A percentile compares a stretch with the other conserved stretches of the same genome.
phyloP scores from a whole-genome alignment of 2,329 filamentous ascomycete species.

The Nemania sp. region DNA sequence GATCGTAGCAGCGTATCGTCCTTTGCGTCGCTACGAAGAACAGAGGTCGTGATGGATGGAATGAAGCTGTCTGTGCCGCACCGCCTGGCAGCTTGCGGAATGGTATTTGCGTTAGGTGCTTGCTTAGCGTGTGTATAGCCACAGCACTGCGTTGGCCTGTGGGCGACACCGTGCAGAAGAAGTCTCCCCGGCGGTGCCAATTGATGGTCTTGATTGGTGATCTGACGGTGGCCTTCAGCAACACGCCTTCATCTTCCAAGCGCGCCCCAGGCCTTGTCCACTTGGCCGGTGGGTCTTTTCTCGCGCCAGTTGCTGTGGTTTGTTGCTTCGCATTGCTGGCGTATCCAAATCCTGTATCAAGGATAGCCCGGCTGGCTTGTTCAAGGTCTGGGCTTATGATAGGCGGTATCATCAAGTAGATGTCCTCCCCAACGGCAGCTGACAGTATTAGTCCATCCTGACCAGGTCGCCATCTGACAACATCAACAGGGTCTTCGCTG shows the following conservation, averaged over 20 bases:
- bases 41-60: conserved; percentile 89
- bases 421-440: conserved; percentile 79
- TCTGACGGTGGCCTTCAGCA: conserved; percentile 78
- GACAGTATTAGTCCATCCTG: conserved; percentile 80
- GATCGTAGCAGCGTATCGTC: conserved; percentile 89
- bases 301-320: conserved; percentile 56
- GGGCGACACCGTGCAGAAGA: conserved; percentile 89
- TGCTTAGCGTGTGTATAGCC: conserved; percentile 91
- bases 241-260: conserved; percentile 76
- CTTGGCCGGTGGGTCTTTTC: conserved; percentile 75
- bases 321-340: conserved; percentile 69
- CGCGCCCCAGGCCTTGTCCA: conserved; percentile 80
- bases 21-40: conserved; percentile 97
- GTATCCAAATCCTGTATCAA: conserved; percentile 93
- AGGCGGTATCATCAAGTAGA: conserved; percentile 82
- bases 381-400: conserved; percentile 73
- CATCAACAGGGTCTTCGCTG: conserved; percentile 77
- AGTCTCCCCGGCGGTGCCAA: conserved; percentile 94
- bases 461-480: conserved; percentile 86
- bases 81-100: conserved; percentile 74
- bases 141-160: conserved; percentile 77
- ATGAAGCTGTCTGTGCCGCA: conserved; percentile 83
- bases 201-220: conserved; percentile 82
- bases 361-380: conserved; percentile 70
- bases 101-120: conserved; percentile 91